Evolutionary conservation across 257 asterid genomes (phyloP).

Genomic region (Anisodus acutangulus): DNA sequence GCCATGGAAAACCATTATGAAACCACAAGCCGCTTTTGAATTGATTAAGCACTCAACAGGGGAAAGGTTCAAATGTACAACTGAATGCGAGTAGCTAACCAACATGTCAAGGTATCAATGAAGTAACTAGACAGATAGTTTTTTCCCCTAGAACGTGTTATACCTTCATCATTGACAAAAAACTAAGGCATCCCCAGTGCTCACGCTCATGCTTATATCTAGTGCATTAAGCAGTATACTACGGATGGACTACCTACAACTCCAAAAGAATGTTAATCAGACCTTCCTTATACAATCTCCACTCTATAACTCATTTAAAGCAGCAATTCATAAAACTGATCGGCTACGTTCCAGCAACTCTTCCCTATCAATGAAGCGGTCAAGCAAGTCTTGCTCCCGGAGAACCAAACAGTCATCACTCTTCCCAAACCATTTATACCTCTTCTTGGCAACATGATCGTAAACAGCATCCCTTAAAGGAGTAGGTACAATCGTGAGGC

Average conservation of each 20-base stretch:
- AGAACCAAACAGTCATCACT: constrained; percentile 72
- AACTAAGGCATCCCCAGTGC: neutral
- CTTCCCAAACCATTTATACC: constrained; percentile 86
- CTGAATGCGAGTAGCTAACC: neutral
- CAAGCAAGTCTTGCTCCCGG: constrained; percentile 78
- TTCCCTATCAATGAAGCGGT: constrained; percentile 83
- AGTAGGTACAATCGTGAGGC: constrained; percentile 64
- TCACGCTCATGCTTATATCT: neutral
- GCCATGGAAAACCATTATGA: neutral
- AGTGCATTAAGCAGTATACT: constrained; percentile 1
- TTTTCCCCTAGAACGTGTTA: neutral
- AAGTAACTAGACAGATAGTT: neutral
- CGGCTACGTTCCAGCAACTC: constrained; percentile 64
- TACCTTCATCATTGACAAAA: neutral
- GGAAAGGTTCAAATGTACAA: neutral
- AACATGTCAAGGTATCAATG: neutral
- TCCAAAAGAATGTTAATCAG: neutral
- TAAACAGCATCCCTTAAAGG: constrained; percentile 85
- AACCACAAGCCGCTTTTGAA: neutral
- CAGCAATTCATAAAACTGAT: constrained; percentile 34
- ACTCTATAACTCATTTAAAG: neutral
- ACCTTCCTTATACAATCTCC: neutral
- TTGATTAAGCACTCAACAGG: neutral
- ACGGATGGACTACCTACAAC: neutral
- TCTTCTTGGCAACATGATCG: constrained; percentile 72